Evolutionary conservation across 2,329 filamentous ascomycete genomes (phyloP).

Genomic region (Cladophialophora exuberans): DNA sequence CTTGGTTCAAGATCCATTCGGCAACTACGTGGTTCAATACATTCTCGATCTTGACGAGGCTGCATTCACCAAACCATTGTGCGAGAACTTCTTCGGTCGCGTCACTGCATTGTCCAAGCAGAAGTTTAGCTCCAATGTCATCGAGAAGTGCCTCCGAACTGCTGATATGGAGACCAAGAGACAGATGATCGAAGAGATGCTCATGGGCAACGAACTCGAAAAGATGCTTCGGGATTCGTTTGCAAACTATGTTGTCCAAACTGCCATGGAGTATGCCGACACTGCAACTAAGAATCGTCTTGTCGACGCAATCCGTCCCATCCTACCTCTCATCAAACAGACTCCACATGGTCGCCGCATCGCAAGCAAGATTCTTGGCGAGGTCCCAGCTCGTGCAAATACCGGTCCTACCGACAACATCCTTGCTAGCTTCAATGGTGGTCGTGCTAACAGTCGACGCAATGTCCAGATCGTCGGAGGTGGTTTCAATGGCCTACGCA

Average conservation of each 20-base stretch:
- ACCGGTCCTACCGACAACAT: slow-evolving; percentile 44
- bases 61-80: slow-evolving; percentile 85
- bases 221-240: slow-evolving; percentile 88
- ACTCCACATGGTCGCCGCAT: slow-evolving; percentile 95
- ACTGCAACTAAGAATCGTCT: slow-evolving; percentile 72
- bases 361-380: slow-evolving; percentile 77
- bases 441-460: slow-evolving; percentile 31
- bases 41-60: slow-evolving; percentile 92
- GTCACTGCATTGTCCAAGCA: slow-evolving; percentile 78
- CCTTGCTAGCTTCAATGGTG: slow-evolving; percentile 39
- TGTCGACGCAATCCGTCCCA: slow-evolving; percentile 81
- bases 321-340: slow-evolving; percentile 80
- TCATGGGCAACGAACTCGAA: slow-evolving; percentile 75
- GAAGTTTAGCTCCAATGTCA: slow-evolving; percentile 99
- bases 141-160: slow-evolving; percentile 93
- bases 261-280: slow-evolving; percentile 84
- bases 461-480: slow-evolving; percentile 36
- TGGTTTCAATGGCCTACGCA: slow-evolving; percentile 30
- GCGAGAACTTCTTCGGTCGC: slow-evolving; percentile 76
- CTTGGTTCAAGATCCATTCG: slow-evolving; percentile 94
- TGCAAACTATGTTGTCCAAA: slow-evolving; percentile 98
- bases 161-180: slow-evolving; percentile 74
- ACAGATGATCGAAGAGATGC: slow-evolving; percentile 82
- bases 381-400: slow-evolving; percentile 47
- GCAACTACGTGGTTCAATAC: slow-evolving; percentile 98